phyloP scores from a whole-genome alignment of 192 early-diverging fungal genomes.

The Phycomyces blakesleeanus region DNA sequence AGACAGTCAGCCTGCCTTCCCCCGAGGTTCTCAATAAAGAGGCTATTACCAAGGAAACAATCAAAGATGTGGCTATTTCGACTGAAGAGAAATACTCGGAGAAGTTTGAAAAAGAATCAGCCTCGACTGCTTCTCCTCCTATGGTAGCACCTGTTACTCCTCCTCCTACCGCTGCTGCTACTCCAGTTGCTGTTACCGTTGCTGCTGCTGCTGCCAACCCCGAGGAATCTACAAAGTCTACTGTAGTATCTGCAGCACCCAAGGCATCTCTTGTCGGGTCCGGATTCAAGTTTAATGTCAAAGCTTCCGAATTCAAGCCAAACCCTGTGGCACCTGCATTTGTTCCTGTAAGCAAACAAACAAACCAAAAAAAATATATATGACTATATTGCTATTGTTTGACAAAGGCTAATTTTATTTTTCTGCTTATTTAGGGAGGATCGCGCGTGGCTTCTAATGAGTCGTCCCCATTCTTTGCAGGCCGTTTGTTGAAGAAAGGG shows the following conservation, averaged over 20 bases:
- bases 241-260: neutral
- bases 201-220: neutral
- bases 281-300: constrained; percentile 67
- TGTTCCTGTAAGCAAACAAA: constrained; percentile 52
- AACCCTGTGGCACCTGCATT: constrained; percentile 65
- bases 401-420: constrained; percentile 1
- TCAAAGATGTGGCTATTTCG: no score
- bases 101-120: no score
- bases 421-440: constrained; percentile 10
- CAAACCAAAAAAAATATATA: no score
- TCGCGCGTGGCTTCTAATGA: constrained; percentile 4
- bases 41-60: no score
- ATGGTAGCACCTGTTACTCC: constrained; percentile 11
- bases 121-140: no score
- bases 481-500: constrained; percentile 29
- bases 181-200: constrained; percentile 2
- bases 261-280: constrained; percentile 9
- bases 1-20: neutral
- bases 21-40: no score
- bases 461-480: constrained; percentile 30
- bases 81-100: neutral
- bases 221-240: constrained; percentile 8
- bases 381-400: neutral
- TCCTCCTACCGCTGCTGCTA: neutral
- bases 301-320: constrained; percentile 75